Conservation (phyloP, 2,329 filamentous ascomycete genomes). For the Colletotrichum sp. region DNA sequence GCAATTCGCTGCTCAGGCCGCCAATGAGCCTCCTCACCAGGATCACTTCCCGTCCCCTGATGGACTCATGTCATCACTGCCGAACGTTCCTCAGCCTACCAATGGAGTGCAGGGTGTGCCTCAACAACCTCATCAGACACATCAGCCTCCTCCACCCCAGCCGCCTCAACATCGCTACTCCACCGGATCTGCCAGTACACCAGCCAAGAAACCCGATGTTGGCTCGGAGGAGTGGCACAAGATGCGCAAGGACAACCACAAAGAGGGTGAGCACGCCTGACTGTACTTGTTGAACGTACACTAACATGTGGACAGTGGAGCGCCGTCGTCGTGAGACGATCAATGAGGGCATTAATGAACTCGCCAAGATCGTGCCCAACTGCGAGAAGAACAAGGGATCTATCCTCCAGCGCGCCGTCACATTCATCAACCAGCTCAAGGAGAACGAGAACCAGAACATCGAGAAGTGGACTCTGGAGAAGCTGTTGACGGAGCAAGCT, state of each 20-base stretch:
- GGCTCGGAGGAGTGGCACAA: conserved; percentile 99
- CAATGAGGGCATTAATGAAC: conserved; percentile 97
- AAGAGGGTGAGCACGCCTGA: conserved; percentile 75
- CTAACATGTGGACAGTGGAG: conserved; percentile 70
- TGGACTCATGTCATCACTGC: not conserved
- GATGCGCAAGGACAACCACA: conserved; percentile 95
- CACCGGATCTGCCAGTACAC: conserved; percentile 40
- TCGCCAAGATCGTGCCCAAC: conserved; percentile 95
- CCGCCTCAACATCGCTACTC: conserved; percentile 37
- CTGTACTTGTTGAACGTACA: not conserved
- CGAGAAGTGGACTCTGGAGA: conserved; percentile 92
- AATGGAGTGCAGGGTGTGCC: conserved; percentile 15
- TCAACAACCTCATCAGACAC: conserved; percentile 14
- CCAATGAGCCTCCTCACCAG: conserved; percentile 39
- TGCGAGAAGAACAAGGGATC: conserved; percentile 99
- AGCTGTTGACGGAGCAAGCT: conserved; percentile 86
- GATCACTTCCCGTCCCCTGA: conserved; percentile 43
- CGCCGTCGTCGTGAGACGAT: conserved; percentile 96
- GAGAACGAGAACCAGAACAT: conserved; percentile 94
- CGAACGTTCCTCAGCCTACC: conserved; percentile 22
- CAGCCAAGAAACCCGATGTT: conserved; percentile 78
- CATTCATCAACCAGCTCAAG: conserved; percentile 93
- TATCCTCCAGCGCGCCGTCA: conserved; percentile 89
- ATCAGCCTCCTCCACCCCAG: conserved; percentile 23
- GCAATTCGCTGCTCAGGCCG: conserved; percentile 61